A percentile compares a stretch with the other conserved stretches of the same genome.
Conservation (phyloP, 2,329 filamentous ascomycete species). For the Aspergillus intermedius region DNA sequence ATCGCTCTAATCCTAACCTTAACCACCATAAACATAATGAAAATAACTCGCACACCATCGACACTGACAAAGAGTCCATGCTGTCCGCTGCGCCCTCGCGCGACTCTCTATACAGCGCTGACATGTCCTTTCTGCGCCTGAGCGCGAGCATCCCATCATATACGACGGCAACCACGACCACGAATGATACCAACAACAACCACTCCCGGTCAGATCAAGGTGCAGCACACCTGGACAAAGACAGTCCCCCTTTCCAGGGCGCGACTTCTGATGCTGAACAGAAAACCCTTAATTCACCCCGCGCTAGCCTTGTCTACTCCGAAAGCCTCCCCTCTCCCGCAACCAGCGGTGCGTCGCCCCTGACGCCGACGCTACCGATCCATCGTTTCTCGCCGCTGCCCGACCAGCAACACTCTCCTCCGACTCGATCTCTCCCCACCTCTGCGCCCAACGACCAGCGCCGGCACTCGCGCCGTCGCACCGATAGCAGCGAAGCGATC, state of each 20-base stretch:
- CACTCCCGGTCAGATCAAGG: constrained; percentile 17
- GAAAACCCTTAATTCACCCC: constrained; percentile 27
- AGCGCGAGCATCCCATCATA: constrained; percentile 28
- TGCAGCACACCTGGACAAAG: constrained; percentile 22
- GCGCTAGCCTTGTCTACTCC: constrained; percentile 30
- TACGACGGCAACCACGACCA: constrained; percentile 1
- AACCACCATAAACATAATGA: background rate
- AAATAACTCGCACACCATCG: constrained; percentile 3
- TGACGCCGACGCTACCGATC: constrained; percentile 34
- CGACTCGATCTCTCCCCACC: constrained; percentile 25
- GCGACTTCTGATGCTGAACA: constrained; percentile 30
- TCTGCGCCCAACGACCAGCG: constrained; percentile 24
- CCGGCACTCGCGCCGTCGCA: constrained; percentile 35
- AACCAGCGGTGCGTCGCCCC: constrained; percentile 31
- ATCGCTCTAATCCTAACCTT: constrained; percentile 1
- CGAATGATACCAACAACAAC: too few relatives aligned
- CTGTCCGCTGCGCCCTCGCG: constrained; percentile 22
- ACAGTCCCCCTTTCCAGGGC: constrained; percentile 20
- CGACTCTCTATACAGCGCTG: constrained; percentile 29
- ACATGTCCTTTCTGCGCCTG: constrained; percentile 36
- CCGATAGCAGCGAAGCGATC: constrained; percentile 43
- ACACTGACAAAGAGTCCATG: constrained; percentile 24
- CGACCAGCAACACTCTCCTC: constrained; percentile 24
- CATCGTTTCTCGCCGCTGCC: constrained; percentile 34
- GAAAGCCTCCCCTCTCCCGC: constrained; percentile 33